Percentiles rank a stretch among this genome's conserved stretches.
Evolutionary conservation across 306 rosid genomes (phyloP).

Genomic region (Casuarina glauca): DNA sequence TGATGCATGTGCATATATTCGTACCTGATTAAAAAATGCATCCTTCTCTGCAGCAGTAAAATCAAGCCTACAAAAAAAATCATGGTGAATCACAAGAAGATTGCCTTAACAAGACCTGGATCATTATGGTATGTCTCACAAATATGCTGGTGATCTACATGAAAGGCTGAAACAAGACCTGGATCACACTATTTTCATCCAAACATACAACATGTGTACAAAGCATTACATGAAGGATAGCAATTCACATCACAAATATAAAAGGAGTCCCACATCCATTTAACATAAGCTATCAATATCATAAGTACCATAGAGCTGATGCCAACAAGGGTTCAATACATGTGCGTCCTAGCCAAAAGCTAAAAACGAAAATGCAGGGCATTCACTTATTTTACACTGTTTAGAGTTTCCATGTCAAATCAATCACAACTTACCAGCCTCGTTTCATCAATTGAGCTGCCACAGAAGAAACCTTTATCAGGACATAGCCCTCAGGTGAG

Average conservation of each 20-base stretch:
- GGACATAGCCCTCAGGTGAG: conserved; percentile 77
- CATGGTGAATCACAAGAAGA: not conserved
- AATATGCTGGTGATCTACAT: not conserved
- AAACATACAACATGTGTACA: not conserved
- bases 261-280: conserved; percentile 6
- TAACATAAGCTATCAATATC: conserved; percentile 1
- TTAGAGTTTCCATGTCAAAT: not conserved
- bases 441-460: conserved; percentile 95
- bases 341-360: not conserved
- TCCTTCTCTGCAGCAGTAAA: conserved; percentile 69
- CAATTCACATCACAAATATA: not conserved
- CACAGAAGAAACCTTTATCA: conserved; percentile 86
- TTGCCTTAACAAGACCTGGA: not conserved
- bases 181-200: not conserved
- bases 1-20: not conserved
- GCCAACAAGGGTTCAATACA: not conserved
- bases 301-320: not conserved
- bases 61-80: conserved; percentile 70
- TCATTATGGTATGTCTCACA: not conserved
- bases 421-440: conserved; percentile 70
- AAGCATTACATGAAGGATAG: not conserved
- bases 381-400: not conserved
- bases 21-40: conserved; percentile 81
- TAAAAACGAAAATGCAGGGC: not conserved
- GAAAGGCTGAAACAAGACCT: not conserved